Base-by-base conservation (phyloP, 2,329 filamentous ascomycete genomes). In the Fusarium sp. region DNA sequence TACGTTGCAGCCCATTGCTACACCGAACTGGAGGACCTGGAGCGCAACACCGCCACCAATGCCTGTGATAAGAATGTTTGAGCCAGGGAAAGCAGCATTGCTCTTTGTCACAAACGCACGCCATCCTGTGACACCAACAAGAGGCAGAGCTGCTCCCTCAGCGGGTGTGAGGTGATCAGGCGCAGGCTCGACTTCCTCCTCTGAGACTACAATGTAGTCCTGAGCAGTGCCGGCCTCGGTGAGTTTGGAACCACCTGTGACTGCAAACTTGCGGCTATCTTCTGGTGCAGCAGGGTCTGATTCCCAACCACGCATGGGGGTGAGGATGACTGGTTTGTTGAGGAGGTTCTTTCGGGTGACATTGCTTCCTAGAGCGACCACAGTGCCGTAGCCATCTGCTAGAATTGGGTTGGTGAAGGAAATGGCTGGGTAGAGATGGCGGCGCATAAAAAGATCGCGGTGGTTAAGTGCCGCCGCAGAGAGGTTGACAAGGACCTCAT, bases 31-130 rank as follows among this genome's bases (percentile, higher is more conserved):
- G 76, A 98, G 84, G 11, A 89, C 92, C 85, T 94, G 92, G 63
- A 98, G 85, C 39, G 96, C 96, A 2, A 98, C 96, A 48, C 96
- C 96, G 41, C 96, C 96, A 1, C 96, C 96, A 81, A 98, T 97
- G 0, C 96, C 96, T 9, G 96, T 98, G 47, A 98, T 84, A 38
- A 98, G 85, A 8, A 98, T 87, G 79, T 97, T 97, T 70, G 89
- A 85, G 6, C 94, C 94, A 2, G 84, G 82, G 65, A 85, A 84
- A 12, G 89, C 88, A 74, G 91, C 90, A 10, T 87, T 89, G 55
- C 88, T 91, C 86, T 98, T 98, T 12, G 89, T 92, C 58, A 96
- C 89, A 48, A 97, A 85, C 0, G 95, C 96, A 49, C 96, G 87
- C 94, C 94, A 98, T 12, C 89, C 96, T 4, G 96, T 98, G 69